Conservation (phyloP, 73 alveolate genomes). For the Effrenium voratum region DNA sequence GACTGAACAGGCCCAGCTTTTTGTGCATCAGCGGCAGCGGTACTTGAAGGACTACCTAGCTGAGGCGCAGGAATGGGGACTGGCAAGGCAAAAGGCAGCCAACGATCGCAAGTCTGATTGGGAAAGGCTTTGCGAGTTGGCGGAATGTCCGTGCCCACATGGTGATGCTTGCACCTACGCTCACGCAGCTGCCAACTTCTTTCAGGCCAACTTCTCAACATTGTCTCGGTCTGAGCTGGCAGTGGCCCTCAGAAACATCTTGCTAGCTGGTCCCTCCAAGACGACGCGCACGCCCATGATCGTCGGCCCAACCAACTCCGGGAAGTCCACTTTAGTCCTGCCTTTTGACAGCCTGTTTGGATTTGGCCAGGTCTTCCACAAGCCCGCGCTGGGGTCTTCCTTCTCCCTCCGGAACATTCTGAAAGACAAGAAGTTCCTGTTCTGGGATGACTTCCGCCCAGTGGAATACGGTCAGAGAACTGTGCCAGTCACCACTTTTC, state of each 20-base stretch:
- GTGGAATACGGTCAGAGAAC: constrained; percentile 37
- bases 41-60: not conserved
- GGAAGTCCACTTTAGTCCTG: constrained; percentile 25
- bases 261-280: constrained; percentile 20
- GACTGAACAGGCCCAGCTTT: not conserved
- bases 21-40: not conserved
- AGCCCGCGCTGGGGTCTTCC: constrained; percentile 17
- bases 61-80: constrained; percentile 8
- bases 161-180: not conserved
- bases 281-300: constrained; percentile 26
- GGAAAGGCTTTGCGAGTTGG: not conserved
- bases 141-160: too few relatives aligned
- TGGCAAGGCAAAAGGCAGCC: not conserved
- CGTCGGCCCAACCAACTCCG: constrained; percentile 24
- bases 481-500: constrained; percentile 13
- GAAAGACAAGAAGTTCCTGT: constrained; percentile 4
- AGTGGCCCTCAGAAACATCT: not conserved
- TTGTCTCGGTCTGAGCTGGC: not conserved
- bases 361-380: constrained; percentile 28
- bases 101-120: not conserved
- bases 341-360: constrained; percentile 32
- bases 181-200: not conserved
- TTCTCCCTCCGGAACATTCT: constrained; percentile 23
- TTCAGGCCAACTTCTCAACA: not conserved
- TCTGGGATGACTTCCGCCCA: constrained; percentile 30